Evolutionary conservation across 179 eudicot species (phyloP), one percentile per base, ranked within the genome.

Genomic region (Silene coronaria): DNA sequence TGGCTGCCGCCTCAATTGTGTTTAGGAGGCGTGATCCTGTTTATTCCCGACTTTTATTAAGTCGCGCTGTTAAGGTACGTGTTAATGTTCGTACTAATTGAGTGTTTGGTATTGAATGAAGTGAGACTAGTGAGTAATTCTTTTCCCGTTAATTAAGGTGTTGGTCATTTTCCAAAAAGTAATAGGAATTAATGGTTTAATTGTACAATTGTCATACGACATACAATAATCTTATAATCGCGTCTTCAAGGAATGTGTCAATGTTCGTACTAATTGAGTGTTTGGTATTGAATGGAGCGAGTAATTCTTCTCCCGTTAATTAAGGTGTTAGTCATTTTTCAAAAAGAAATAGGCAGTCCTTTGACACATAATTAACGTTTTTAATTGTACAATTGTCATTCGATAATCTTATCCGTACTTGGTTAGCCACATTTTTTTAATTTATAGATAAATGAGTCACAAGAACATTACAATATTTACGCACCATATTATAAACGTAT

Each of bases 1-100:
- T 95, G 45, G 99, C 99, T 7, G 97, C 99, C 0, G 97, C 96
- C 4, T 92, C 99, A 2, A 92, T 95, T 27, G 97, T 95, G 22
- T 95, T 92, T 67, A 72, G 93, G 67, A 65, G 78, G 22, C 89
- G 90, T 17, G 87, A 91, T 74, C 88, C 91, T 16, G 82, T 73
- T 10, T 95, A 95, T 81, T 94, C 98, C 3, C 80, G 88, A 11
- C 81, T 80, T 26, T 88, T 94, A 60, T 92, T 94, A 26, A 82
- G 81, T 74, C 96, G 94, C 51, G 98, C 98, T 67, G 76, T 90
- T 63, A 85, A 85, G 83, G 98, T 93, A 82, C 28, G 84, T 69
- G 46, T 19, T 57, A 23, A n/a, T 17, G 17, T 16, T 4, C 21
- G 19, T 55, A 17, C 7, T 55, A 55, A 17, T 55, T 17, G 9